Evolutionary conservation across 192 early-diverging fungal species (phyloP), one percentile per base, ranked within the genome.

Genomic region (Physocladia obscura): DNA sequence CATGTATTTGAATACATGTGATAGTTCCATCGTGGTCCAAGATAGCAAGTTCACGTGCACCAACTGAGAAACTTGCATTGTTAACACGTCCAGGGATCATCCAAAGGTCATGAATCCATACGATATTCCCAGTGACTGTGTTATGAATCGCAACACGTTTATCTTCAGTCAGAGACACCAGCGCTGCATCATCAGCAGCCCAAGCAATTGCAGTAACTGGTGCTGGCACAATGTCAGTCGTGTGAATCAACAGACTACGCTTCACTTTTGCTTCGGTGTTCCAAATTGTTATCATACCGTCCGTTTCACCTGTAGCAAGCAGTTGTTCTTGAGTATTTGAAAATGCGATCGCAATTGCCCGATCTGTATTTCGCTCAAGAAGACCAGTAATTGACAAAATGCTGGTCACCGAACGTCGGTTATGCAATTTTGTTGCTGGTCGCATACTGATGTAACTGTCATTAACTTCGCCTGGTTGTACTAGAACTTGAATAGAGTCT

Each of bases 51-150:
- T 73, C 62, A 3, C 71, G 50, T 3, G 71, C 71, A 31, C 40
- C 55, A 13, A 17, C n/a, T 24, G 62, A 32, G 31, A 73, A 62
- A 6, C 30, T 31, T 3, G 71, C 71, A 6, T 29, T 30, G 21
- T 65, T 73, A 26, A 73, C 37, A n/a, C 56, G 27, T 21, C 60
- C 21, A 21, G 55, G 8, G 48, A 73, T 52, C 71, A 73, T 73
- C 71, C 71, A 73, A 6, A 73, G 36, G 49, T 63, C 62, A 38
- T 73, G 71, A 29, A 73, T 39, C 71, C 71, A 73, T 6, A 73
- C 71, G 44, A 73, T 47, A 32, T 67, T 64, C 32, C 71, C 71
- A 39, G 71, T 73, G 8, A 73, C 71, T 19, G 71, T 73, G 62
- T 73, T 73, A 48, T 73, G 71, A 26, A 73, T 67, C 13, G 62